Conservation (phyloP, 371 early-diverging fungal genomes). For the Rhizopus microsporus region DNA sequence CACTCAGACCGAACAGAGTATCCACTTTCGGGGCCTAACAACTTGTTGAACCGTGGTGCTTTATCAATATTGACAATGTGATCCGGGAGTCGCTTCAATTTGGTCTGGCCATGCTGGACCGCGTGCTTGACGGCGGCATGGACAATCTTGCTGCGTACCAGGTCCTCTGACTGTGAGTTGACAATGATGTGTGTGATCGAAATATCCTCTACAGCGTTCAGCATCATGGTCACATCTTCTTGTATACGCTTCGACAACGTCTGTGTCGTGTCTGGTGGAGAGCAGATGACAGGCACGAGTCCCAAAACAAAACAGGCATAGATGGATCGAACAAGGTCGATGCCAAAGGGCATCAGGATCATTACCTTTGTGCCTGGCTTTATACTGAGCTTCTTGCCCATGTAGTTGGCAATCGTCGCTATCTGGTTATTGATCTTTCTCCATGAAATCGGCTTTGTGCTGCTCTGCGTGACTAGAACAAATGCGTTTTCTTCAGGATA, state of each 20-base stretch:
- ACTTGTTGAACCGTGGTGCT: constrained; percentile 51
- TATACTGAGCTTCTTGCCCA: constrained; percentile 55
- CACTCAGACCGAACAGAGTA: constrained; percentile 42
- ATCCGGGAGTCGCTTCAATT: constrained; percentile 28
- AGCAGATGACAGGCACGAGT: constrained; percentile 69
- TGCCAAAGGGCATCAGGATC: constrained; percentile 66
- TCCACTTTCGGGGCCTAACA: constrained; percentile 55
- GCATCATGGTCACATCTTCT: constrained; percentile 69
- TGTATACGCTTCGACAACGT: constrained; percentile 48
- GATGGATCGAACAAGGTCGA: constrained; percentile 73
- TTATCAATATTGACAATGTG: constrained; percentile 52
- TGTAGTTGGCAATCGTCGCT: constrained; percentile 64
- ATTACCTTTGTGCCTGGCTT: constrained; percentile 66
- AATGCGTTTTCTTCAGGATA: constrained; percentile 72
- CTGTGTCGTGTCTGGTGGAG: constrained; percentile 50
- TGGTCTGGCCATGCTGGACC: background rate
- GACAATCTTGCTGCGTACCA: constrained; percentile 55
- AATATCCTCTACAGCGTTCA: constrained; percentile 63
- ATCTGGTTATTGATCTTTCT: constrained; percentile 72
- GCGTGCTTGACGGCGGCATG: constrained; percentile 35
- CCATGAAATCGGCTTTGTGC: constrained; percentile 67
- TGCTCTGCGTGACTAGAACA: constrained; percentile 46
- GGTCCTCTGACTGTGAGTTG: constrained; percentile 68
- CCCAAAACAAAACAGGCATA: constrained; percentile 84
- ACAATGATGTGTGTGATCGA: constrained; percentile 58